Evolutionary conservation across 129 eudicot genomes (phyloP), one percentile per base, ranked within the genome.

Genomic region (Oenanthe sinensis): DNA sequence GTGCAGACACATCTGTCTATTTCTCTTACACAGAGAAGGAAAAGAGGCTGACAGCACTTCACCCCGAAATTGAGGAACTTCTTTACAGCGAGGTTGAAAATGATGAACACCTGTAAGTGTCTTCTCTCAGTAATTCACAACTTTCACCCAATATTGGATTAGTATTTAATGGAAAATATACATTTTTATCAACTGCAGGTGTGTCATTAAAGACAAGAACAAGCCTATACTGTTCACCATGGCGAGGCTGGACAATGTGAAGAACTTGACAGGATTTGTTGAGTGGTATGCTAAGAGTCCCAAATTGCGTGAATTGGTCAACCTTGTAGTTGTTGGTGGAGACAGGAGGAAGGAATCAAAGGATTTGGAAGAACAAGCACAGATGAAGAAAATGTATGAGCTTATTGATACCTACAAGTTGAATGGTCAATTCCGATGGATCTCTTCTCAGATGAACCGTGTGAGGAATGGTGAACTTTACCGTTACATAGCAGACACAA

Each of bases 1-100:
- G 98, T 44, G 98, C 98, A 13, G 98, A 93, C 78, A 90, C 79
- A 84, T 89, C 86, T 26, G 79, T 93, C 77, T 91, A 93, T 85
- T 93, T 71, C 83, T 85, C 97, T 0, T 91, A 85, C 54, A 78
- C 87, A 0, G 98, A 93, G 85, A 90, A 82, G 81, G 91, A 91
- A 28, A 87, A 50, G 87, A 87, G 98, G 75, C 87, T 93, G 46
- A 93, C 98, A 4, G 83, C 91, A 22, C 79, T 91, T 73, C 97
- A 93, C 85, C 94, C 98, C 15, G 98, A 93, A 78, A 89, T 93
- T 15, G 91, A 93, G 13, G 97, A 93, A 11, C 92, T 93, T 40
- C 97, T 93, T 39, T 93, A 71, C 69, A 91, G 98, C 40, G 82
- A 88, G 12, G 97, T 91, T 16, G 98, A 93, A 84, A 93, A 93